phyloP scores from a whole-genome alignment of 2,329 filamentous ascomycete species.

The Stachybotrys elegans region DNA sequence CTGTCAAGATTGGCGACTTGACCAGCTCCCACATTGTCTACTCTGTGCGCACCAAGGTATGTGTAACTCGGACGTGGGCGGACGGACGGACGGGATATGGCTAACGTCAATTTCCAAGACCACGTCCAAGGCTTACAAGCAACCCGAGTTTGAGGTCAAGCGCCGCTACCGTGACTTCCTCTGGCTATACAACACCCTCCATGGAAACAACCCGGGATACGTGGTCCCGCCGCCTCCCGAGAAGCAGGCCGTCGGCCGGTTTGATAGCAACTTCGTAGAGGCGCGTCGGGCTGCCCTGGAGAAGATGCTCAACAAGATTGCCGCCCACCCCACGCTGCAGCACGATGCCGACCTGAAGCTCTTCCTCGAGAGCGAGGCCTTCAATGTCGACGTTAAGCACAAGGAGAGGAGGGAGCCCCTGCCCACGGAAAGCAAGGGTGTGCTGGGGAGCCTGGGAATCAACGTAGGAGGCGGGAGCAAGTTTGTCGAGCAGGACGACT shows the following conservation, averaged over 20 bases:
- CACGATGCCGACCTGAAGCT: slow-evolving; percentile 93
- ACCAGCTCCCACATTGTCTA: slow-evolving; percentile 98
- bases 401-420: slow-evolving; percentile 88
- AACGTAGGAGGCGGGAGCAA: slow-evolving; percentile 74
- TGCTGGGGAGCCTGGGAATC: slow-evolving; percentile 80
- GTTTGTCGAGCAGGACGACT: slow-evolving; percentile 98
- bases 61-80: slow-evolving; percentile 5
- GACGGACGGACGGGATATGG: slow-evolving; percentile 10
- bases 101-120: slow-evolving; percentile 65
- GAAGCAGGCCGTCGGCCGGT: slow-evolving; percentile 94
- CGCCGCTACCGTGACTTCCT: slow-evolving; percentile 93
- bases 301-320: slow-evolving; percentile 96
- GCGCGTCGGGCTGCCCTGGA: slow-evolving; percentile 85
- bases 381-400: slow-evolving; percentile 96
- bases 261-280: slow-evolving; percentile 96
- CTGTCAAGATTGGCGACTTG: slow-evolving; percentile 94
- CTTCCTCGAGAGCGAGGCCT: slow-evolving; percentile 92
- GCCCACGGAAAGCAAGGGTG: slow-evolving; percentile 84
- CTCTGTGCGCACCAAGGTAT: slow-evolving; percentile 85
- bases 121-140: slow-evolving; percentile 90
- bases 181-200: slow-evolving; percentile 93
- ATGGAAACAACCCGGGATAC: slow-evolving; percentile 89
- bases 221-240: slow-evolving; percentile 95
- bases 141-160: slow-evolving; percentile 88
- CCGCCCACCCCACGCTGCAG: slow-evolving; percentile 82